A percentile compares a stretch with the other conserved stretches of the same genome.
Conservation (phyloP, 2,329 filamentous ascomycete species). For the Cercospora sesami region DNA sequence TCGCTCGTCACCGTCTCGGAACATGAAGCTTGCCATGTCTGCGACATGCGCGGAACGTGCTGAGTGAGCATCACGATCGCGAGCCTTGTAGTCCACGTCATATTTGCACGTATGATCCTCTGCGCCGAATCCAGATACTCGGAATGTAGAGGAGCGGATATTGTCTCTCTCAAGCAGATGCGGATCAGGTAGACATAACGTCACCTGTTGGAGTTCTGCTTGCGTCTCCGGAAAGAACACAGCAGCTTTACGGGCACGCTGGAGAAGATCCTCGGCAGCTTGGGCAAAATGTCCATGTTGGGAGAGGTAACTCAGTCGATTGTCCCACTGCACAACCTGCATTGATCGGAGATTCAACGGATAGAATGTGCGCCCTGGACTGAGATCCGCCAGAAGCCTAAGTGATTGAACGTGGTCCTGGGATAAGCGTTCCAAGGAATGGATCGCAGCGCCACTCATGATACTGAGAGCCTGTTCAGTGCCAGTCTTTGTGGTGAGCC, state of each 20-base stretch:
- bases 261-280: slow-evolving; percentile 8
- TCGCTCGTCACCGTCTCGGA: not conserved
- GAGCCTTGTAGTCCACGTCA: slow-evolving; percentile 33
- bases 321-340: slow-evolving; percentile 49
- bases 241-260: not conserved
- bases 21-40: slow-evolving; percentile 6
- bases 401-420: slow-evolving; percentile 30
- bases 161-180: slow-evolving; percentile 34
- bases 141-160: slow-evolving; percentile 38
- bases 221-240: slow-evolving; percentile 23
- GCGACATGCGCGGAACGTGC: slow-evolving; percentile 6
- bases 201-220: slow-evolving; percentile 1
- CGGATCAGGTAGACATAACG: slow-evolving; percentile 13
- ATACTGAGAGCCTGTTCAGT: slow-evolving; percentile 53
- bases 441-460: slow-evolving; percentile 24
- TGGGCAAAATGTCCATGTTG: slow-evolving; percentile 45
- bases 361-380: slow-evolving; percentile 47
- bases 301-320: slow-evolving; percentile 41
- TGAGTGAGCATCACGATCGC: slow-evolving; percentile 16
- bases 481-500: slow-evolving; percentile 60
- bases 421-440: slow-evolving; percentile 31
- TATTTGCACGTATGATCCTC: slow-evolving; percentile 29
- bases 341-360: slow-evolving; percentile 44
- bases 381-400: slow-evolving; percentile 34
- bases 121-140: slow-evolving; percentile 38